Base-by-base conservation (phyloP, 768 basidiomycete genomes). In the Scleroderma citrinum region DNA sequence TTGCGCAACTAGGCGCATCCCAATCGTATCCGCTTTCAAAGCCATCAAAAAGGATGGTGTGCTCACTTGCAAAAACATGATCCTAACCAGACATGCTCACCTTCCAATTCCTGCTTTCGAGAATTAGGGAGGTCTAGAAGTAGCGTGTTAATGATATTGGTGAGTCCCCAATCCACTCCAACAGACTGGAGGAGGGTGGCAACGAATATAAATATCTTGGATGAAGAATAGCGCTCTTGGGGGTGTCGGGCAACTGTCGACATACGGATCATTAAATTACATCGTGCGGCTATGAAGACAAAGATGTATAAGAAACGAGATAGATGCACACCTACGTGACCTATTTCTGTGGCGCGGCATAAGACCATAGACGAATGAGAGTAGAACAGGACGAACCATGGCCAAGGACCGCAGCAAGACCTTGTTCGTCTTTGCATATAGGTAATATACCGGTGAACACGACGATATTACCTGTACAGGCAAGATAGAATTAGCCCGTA, bases 401-500 rank as follows among this genome's bases (percentile, higher is more conserved):
- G 1, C 87, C 80, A 3, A 97, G 68, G 1, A 96, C 84, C 16
- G 84, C 83, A 1, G 93, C 89, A 0, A 97, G 69, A 0, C 90
- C 91, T 57, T 86, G 77, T 56, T 92, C 89, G 53, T 91, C 82
- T 52, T 69, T 71, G 40, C 82, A 83, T 6, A 93, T 69, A 0
- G 87, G 89, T 3, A 96, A 64, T 31, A 96, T 90, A 0, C 93
- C 93, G 0, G 91, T 92, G 60, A 89, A 95, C 10, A 97, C 87
- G 29, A 92, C 76, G 46, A 96, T 83, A 44, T 83, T 76, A 1
- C 85, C 87, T 82, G 58, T 23, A 24, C 8, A 38, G 52, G 34
- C 23, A 29, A 31, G 21, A 26, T 16, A 6, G 23, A 26, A 13
- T 6, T 24, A 16, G 12, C 24, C 21, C 10, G 30, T 38, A 5